Percentiles rank a stretch among this genome's conserved stretches.
These are phyloP conservation scores for Passalora sequoiae DNA, from an alignment of 2,329 filamentous ascomycete species.

Conservation along the genomic window DNA sequence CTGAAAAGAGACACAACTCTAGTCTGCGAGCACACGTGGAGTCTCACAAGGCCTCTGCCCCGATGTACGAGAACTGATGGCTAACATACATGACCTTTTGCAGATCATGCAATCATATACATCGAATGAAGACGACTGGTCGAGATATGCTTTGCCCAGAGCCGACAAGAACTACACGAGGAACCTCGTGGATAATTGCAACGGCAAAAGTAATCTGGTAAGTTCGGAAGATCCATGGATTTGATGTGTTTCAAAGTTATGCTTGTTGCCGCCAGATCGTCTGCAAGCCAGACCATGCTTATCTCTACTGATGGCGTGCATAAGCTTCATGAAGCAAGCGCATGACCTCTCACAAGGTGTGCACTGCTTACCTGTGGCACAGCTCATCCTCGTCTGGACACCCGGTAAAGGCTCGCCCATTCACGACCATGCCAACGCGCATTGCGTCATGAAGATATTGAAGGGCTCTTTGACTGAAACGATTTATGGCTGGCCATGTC, in stretches of 20 bases:
- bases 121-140: conserved; percentile 66
- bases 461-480: conserved; percentile 75
- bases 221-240: conserved; percentile 32
- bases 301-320: no score
- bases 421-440: conserved; percentile 73
- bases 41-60: no score
- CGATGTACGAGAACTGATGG: no score
- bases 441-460: conserved; percentile 88
- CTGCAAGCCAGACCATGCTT: no score
- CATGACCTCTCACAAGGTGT: background rate
- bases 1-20: no score
- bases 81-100: no score
- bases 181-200: conserved; percentile 85
- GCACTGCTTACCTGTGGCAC: conserved; percentile 11
- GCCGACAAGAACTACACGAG: conserved; percentile 73
- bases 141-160: conserved; percentile 59
- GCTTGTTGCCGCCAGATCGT: background rate
- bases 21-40: no score
- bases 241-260: no score
- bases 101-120: conserved; percentile 69
- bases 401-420: conserved; percentile 78
- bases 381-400: conserved; percentile 86
- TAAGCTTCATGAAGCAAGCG: conserved; percentile 5
- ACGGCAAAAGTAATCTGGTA: conserved; percentile 72
- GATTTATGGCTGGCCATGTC: conserved; percentile 65